Evolutionary conservation across 805 yeast genomes (phyloP).

Genomic region (Priceomyces haplophilus): DNA sequence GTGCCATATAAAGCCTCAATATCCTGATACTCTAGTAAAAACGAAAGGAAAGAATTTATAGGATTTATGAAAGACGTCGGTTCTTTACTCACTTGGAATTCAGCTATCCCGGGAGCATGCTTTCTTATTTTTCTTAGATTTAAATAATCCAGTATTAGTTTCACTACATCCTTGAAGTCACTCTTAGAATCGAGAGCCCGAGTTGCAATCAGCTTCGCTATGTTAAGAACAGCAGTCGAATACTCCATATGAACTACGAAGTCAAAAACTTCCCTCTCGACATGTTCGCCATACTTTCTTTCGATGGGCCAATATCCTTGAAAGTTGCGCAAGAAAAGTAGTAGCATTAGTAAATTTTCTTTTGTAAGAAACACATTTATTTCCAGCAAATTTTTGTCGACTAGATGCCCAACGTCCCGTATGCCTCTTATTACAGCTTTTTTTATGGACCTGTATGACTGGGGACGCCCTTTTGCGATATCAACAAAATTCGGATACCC

Average conservation of each 20-base stretch:
- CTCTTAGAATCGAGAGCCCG: constrained; percentile 11
- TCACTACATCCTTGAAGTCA: constrained; percentile 31
- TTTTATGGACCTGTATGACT: constrained; percentile 22
- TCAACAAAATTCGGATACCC: constrained; percentile 31
- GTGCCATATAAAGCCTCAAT: constrained; percentile 15
- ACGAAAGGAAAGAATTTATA: constrained; percentile 53
- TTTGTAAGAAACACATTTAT: constrained; percentile 23
- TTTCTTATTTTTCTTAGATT: constrained; percentile 18
- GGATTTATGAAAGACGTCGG: constrained; percentile 60
- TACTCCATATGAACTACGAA: constrained; percentile 50
- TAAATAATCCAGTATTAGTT: constrained; percentile 27
- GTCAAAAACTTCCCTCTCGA: constrained; percentile 52
- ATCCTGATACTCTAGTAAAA: constrained; percentile 34
- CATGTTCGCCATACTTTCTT: constrained; percentile 68
- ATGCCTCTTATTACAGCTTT: constrained; percentile 31
- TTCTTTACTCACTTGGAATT: constrained; percentile 46
- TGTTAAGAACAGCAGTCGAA: constrained; percentile 42
- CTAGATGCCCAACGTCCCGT: constrained; percentile 26
- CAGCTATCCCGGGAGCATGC: constrained; percentile 30
- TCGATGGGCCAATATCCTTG: constrained; percentile 56
- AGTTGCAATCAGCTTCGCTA: constrained; percentile 35
- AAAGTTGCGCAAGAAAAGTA: constrained; percentile 49
- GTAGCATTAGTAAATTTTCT: constrained; percentile 39
- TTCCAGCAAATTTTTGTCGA: constrained; percentile 18
- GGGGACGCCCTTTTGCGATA: constrained; percentile 14